Base-by-base conservation (phyloP, 1,284 basidiomycete species). In the Hypsizygus ulmarius region DNA sequence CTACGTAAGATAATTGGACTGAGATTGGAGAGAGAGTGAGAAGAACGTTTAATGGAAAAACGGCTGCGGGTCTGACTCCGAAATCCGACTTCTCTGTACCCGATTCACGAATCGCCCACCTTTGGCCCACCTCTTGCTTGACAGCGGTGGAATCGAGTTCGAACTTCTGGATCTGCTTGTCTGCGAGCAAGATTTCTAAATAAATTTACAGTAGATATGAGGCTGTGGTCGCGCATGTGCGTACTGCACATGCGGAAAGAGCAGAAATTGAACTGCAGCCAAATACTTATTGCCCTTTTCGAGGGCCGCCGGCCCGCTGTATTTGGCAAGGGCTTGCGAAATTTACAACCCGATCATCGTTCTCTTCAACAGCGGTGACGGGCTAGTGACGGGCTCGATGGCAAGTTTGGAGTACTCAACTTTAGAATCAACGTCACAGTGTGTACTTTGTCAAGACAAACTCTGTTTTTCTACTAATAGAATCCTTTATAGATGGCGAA, bases 401-500 rank as follows among this genome's bases (percentile, higher is more conserved):
- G 45, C 51, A 30, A 57, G 54, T 38, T 59, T 73, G 37, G 67
- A 71, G 48, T 73, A 71, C 55, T 56, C 66, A 35, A 59, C 66
- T 9, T 56, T 74, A 40, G 69, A 71, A 49, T 51, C 61, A 25
- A 54, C 59, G 34, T 66, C 68, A 29, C 71, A 66, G 71, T 71
- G 41, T 16, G 61, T 55, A 2, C 28, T 14, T 10, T 35, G 2
- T 33, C 2, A 7, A 18, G n/a, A 3, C 10, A 14, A 28, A 39
- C 33, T 12, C 14, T 14, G 27, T 28, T 21, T 12, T 15, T 37
- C 25, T 32, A 32, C 14, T 30, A 15, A 39, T 21, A 18, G 12
- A 45, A n/a, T n/a, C 19, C n/a, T 29, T 35, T n/a, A 2, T 49
- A 84, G 82, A 71, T 84, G 79, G 78, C 73, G 70, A 54, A 74